Evolutionary conservation across 2,329 filamentous ascomycete genomes (phyloP).

Genomic region (Fusarium oxysporum): DNA sequence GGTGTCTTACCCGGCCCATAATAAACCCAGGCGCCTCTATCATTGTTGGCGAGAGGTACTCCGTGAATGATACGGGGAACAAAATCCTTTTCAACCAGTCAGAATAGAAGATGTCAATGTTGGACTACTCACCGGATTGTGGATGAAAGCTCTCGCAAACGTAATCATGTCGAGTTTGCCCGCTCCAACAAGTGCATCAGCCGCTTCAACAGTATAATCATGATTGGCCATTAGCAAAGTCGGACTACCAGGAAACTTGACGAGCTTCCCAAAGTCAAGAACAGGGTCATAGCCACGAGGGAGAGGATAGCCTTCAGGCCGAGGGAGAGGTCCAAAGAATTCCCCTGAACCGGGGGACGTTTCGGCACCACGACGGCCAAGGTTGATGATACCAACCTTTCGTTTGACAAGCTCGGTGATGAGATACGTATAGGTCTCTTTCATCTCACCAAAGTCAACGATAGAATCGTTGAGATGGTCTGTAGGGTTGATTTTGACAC

Average conservation of each 20-base stretch:
- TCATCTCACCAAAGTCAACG: neutral
- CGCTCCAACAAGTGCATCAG: neutral
- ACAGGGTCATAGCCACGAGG: conserved; percentile 6
- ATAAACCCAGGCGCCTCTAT: neutral
- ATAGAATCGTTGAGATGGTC: conserved; percentile 14
- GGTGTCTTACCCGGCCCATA: neutral
- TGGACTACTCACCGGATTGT: neutral
- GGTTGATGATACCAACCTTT: conserved; percentile 1
- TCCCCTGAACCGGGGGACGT: neutral
- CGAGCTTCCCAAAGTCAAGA: neutral
- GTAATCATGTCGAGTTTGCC: conserved; percentile 5
- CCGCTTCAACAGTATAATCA: conserved; percentile 1
- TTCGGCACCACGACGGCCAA: conserved; percentile 3
- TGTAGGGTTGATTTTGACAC: conserved; percentile 4
- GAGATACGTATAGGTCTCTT: neutral
- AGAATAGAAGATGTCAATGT: neutral
- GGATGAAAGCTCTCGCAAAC: conserved; percentile 2
- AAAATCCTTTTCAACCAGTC: neutral
- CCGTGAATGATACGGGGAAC: neutral
- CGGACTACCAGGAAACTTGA: conserved; percentile 4
- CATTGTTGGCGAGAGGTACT: neutral
- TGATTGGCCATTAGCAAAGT: conserved; percentile 14
- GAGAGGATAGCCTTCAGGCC: neutral
- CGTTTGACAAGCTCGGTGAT: conserved; percentile 1
- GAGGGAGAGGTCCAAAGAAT: neutral